phyloP scores from a whole-genome alignment of 768 basidiomycete genomes.

The Amanita pseudoporphyria region DNA sequence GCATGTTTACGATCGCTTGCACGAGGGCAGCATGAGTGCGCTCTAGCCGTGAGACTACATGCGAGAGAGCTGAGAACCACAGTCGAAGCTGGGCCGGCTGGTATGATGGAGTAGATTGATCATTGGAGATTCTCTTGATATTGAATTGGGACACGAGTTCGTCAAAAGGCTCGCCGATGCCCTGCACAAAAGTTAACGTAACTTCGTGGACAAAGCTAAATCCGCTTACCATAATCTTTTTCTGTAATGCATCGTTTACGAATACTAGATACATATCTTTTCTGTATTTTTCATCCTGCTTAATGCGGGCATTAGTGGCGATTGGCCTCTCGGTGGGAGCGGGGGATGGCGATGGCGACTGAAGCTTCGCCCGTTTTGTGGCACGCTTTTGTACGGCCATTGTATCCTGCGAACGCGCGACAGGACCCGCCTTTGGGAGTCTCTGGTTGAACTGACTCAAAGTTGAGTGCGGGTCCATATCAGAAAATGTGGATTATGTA shows the following conservation, averaged over 20 bases:
- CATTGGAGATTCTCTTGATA: constrained; percentile 26
- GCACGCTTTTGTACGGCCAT: constrained; percentile 25
- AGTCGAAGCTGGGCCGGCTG: constrained; percentile 53
- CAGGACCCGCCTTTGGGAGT: constrained; percentile 58
- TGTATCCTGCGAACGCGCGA: constrained; percentile 21
- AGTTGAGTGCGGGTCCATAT: constrained; percentile 74
- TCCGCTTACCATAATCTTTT: constrained; percentile 54
- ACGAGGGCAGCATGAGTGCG: constrained; percentile 71
- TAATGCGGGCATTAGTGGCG: constrained; percentile 70
- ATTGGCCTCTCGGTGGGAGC: constrained; percentile 41
- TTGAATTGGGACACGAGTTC: constrained; percentile 87
- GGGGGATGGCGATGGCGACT: constrained; percentile 15
- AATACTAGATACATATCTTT: constrained; percentile 82
- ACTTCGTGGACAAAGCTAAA: constrained; percentile 7
- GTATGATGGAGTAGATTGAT: constrained; percentile 18
- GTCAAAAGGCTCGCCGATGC: constrained; percentile 68
- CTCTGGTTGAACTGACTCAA: constrained; percentile 69
- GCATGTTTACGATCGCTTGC: constrained; percentile 77
- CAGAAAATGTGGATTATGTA: constrained; percentile 5
- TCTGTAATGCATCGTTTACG: constrained; percentile 70
- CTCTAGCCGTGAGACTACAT: constrained; percentile 87
- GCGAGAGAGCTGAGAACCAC: constrained; percentile 82
- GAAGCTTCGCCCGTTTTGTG: constrained; percentile 21
- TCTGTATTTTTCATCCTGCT: constrained; percentile 65
- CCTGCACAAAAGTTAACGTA: constrained; percentile 37